phyloP scores from a whole-genome alignment of 495 filamentous ascomycete species.

The Aspergillus coremiiformis region DNA sequence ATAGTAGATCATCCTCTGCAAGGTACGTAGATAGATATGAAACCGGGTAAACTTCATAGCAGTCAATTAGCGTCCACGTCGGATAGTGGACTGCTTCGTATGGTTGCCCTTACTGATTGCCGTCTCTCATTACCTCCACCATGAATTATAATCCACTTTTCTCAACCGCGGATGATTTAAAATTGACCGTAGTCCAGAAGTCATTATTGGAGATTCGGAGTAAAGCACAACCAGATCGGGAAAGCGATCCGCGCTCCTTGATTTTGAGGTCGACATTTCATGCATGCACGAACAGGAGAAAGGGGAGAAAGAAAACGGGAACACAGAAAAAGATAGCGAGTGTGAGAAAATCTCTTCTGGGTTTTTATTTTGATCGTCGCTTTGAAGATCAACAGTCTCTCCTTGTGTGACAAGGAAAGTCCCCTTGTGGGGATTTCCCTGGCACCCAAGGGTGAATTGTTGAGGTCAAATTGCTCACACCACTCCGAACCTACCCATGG shows the following conservation, averaged over 20 bases:
- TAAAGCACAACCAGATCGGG: neutral
- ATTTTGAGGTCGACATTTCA: neutral
- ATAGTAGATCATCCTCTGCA: conserved; percentile 15
- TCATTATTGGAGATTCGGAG: neutral
- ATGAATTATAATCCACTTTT: neutral
- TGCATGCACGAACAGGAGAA: neutral
- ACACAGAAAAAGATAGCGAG: too few relatives aligned
- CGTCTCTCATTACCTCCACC: neutral
- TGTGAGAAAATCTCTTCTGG: too few relatives aligned
- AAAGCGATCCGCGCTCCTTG: neutral
- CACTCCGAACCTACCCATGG: neutral
- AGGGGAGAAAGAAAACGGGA: neutral
- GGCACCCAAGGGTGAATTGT: neutral
- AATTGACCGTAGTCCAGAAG: neutral
- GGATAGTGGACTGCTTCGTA: neutral
- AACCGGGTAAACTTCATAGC: conserved; percentile 11
- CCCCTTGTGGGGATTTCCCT: neutral
- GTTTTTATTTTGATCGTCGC: neutral
- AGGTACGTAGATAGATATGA: conserved; percentile 17
- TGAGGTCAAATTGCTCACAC: neutral
- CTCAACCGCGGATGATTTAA: neutral
- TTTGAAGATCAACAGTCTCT: neutral
- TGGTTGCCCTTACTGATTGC: conserved; percentile 10
- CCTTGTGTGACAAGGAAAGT: neutral
- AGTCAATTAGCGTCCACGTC: conserved; percentile 4